A percentile compares a stretch with the other conserved stretches of the same genome.
Conservation (phyloP, 108 stramenopile genomes). For the Cyclostephanos invisitatus region DNA sequence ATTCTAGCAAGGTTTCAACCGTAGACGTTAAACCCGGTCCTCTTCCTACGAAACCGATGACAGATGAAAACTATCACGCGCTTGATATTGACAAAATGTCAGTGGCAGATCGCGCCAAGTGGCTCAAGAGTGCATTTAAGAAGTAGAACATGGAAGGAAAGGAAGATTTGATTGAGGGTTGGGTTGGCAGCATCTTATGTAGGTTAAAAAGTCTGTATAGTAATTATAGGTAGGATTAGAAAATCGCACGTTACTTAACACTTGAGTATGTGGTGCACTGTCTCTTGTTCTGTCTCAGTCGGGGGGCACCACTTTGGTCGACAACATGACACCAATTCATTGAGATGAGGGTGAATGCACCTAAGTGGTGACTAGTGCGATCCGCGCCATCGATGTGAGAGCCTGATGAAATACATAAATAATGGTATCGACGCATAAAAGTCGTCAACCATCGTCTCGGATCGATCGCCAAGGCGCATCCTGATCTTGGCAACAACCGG, state of each 20-base stretch:
- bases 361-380: too few relatives aligned
- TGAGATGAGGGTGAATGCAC: not conserved
- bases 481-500: too few relatives aligned
- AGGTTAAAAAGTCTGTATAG: not conserved
- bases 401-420: slow-evolving; percentile 26
- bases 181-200: not conserved
- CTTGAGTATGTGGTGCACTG: too few relatives aligned
- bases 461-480: slow-evolving; percentile 20
- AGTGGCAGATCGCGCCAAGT: slow-evolving; percentile 46
- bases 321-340: not conserved
- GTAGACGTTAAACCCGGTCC: too few relatives aligned
- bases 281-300: too few relatives aligned
- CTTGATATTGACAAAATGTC: slow-evolving; percentile 6
- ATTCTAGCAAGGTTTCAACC: not conserved
- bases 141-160: slow-evolving; percentile 1
- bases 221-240: not conserved
- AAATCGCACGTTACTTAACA: too few relatives aligned
- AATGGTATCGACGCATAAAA: slow-evolving; percentile 35
- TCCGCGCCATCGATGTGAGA: slow-evolving; percentile 45
- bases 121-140: slow-evolving; percentile 37
- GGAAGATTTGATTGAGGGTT: not conserved
- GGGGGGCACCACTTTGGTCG: too few relatives aligned
- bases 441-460: slow-evolving; percentile 11
- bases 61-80: not conserved
- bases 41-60: not conserved